A percentile compares a stretch with the other conserved stretches of the same genome.
Conservation (phyloP, 768 basidiomycete genomes). For the Cyclocybe aegerita region DNA sequence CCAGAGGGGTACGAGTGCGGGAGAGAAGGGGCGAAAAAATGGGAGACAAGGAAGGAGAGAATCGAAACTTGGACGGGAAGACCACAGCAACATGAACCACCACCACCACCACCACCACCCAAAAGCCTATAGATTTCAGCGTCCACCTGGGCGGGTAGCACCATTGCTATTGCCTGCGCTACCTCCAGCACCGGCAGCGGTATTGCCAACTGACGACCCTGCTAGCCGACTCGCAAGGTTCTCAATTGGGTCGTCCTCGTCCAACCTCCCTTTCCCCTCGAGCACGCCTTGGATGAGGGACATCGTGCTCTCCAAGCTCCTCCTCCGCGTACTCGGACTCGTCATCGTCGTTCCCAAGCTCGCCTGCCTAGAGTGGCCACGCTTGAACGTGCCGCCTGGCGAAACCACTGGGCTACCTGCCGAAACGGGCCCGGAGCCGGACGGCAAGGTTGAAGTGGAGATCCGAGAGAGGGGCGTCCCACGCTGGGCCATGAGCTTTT, state of each 20-base stretch:
- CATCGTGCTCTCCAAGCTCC: conserved; percentile 95
- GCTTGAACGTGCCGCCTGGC: conserved; percentile 52
- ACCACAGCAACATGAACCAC: not conserved
- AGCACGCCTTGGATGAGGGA: conserved; percentile 91
- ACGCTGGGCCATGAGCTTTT: conserved; percentile 34
- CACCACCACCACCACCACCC: not conserved
- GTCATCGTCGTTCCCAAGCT: conserved; percentile 96
- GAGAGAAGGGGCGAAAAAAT: no score
- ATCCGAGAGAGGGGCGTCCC: conserved; percentile 26
- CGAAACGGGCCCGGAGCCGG: conserved; percentile 26
- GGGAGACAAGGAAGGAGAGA: no score
- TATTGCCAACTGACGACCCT: conserved; percentile 26
- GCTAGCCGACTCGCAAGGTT: conserved; percentile 33
- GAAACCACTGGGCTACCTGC: conserved; percentile 44
- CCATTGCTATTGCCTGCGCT: not conserved
- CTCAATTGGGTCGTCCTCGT: conserved; percentile 39
- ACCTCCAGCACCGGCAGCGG: conserved; percentile 6
- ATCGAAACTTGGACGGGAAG: no score
- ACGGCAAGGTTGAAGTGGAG: conserved; percentile 26
- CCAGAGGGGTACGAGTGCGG: no score
- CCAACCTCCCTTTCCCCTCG: conserved; percentile 58
- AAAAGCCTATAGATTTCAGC: not conserved
- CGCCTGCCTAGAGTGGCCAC: conserved; percentile 73
- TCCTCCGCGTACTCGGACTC: conserved; percentile 86
- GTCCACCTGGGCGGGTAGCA: not conserved